phyloP scores from a whole-genome alignment of 2,329 filamentous ascomycete genomes.

The Drechslerella coelobrocha region DNA sequence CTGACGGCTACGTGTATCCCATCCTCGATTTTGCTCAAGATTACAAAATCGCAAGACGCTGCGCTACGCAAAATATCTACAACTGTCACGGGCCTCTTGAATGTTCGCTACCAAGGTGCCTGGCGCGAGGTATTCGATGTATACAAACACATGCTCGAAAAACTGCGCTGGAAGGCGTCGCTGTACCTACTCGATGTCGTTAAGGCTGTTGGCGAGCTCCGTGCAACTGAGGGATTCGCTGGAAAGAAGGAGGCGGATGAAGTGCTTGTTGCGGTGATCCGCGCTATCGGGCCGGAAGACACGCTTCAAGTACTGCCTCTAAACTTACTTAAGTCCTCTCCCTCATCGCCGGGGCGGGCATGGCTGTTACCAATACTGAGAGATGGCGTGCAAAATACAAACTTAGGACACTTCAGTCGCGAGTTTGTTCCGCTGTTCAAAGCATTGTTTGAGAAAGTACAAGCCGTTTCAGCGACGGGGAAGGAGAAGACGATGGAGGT shows the following conservation, averaged over 20 bases:
- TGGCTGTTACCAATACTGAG: conserved; percentile 94
- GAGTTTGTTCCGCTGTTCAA: conserved; percentile 91
- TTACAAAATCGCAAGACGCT: conserved; percentile 92
- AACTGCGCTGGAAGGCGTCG: conserved; percentile 81
- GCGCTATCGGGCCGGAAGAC: conserved; percentile 85
- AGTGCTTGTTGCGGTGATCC: conserved; percentile 84
- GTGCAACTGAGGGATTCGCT: conserved; percentile 83
- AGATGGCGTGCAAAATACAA: conserved; percentile 87
- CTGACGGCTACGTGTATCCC: conserved; percentile 92
- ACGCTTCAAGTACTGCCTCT: conserved; percentile 83
- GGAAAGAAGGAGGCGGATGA: conserved; percentile 95
- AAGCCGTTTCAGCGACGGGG: conserved; percentile 74
- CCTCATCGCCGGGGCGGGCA: conserved; percentile 81
- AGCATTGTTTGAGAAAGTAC: conserved; percentile 71
- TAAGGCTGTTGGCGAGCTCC: conserved; percentile 81
- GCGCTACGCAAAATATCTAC: conserved; percentile 80
- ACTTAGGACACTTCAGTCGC: conserved; percentile 79
- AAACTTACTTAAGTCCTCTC: conserved; percentile 78
- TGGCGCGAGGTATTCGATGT: conserved; percentile 96
- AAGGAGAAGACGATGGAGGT: conserved; percentile 92
- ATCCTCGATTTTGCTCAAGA: conserved; percentile 79
- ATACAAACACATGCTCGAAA: conserved; percentile 83
- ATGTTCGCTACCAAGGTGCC: conserved; percentile 88
- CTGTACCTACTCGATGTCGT: conserved; percentile 79
- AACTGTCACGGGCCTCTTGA: conserved; percentile 75